phyloP scores from a whole-genome alignment of 1,139 yeast species.

The Fermentozyma sake region DNA sequence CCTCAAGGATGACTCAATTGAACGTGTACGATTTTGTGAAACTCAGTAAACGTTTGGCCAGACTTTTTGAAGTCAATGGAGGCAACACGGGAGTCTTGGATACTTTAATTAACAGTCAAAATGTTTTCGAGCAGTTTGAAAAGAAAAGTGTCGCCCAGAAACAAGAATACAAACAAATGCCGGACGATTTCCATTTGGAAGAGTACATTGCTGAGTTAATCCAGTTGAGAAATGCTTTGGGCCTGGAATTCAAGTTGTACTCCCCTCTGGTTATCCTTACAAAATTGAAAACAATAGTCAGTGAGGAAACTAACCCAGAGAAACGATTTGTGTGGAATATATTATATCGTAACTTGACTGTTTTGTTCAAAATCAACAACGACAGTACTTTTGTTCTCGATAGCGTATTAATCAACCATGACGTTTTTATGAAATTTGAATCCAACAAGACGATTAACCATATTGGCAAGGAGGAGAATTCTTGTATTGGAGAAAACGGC shows the following conservation, averaged over 20 bases:
- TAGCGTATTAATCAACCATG: slow-evolving; percentile 26
- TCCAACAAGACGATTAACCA: slow-evolving; percentile 8
- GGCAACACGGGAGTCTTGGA: slow-evolving; percentile 17
- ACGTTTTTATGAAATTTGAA: slow-evolving; percentile 27
- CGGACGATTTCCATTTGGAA: slow-evolving; percentile 33
- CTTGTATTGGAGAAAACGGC: slow-evolving; percentile 13
- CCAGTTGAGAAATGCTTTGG: slow-evolving; percentile 22
- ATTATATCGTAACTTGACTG: slow-evolving; percentile 25
- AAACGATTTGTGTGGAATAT: slow-evolving; percentile 22
- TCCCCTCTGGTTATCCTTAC: slow-evolving; percentile 11
- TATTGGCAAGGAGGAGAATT: slow-evolving; percentile 5
- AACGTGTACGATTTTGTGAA: slow-evolving; percentile 10
- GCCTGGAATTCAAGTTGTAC: slow-evolving; percentile 14
- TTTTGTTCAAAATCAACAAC: slow-evolving; percentile 32
- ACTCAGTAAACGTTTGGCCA: slow-evolving; percentile 12
- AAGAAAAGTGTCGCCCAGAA: slow-evolving; percentile 7
- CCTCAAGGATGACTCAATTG: slow-evolving; percentile 6
- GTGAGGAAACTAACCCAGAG: slow-evolving; percentile 11
- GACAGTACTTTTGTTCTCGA: slow-evolving; percentile 33
- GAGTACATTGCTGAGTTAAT: slow-evolving; percentile 30
- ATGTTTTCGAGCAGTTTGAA: slow-evolving; percentile 12
- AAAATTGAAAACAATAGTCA: slow-evolving; percentile 10
- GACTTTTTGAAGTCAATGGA: slow-evolving; percentile 17
- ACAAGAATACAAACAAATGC: slow-evolving; percentile 27
- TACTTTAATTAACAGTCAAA: slow-evolving; percentile 10